Percentiles rank a stretch among this genome's conserved stretches.
Evolutionary conservation across 345 rosid genomes (phyloP).

Genomic region (Corymbia maculata): DNA sequence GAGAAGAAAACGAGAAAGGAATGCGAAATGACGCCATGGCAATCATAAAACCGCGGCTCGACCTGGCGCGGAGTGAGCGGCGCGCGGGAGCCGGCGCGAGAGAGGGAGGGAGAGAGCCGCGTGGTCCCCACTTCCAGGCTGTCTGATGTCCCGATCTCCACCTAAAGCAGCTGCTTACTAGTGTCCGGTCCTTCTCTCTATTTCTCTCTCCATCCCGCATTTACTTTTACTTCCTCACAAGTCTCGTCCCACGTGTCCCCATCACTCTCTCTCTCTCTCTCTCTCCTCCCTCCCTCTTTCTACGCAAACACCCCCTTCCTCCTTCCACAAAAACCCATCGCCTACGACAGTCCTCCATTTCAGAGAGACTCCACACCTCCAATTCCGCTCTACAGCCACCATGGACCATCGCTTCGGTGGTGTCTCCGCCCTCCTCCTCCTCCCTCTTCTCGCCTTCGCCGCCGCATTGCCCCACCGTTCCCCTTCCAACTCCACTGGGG

Average conservation of each 20-base stretch:
- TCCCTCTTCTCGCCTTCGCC: conserved; percentile 10
- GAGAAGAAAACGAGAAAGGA: neutral
- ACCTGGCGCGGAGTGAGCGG: neutral
- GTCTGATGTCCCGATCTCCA: conserved; percentile 6
- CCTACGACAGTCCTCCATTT: neutral
- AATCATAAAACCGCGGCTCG: neutral
- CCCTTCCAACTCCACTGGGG: neutral
- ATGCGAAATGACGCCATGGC: too few species aligned
- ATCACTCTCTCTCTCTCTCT: neutral
- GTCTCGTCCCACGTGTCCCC: neutral
- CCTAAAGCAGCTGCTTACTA: neutral
- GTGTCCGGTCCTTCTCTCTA: neutral
- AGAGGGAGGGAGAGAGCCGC: neutral
- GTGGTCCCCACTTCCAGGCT: conserved; percentile 48
- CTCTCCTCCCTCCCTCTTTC: neutral
- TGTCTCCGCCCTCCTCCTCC: conserved; percentile 22
- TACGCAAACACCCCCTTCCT: neutral
- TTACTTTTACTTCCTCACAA: neutral
- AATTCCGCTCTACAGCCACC: neutral
- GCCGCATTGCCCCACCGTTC: conserved; percentile 18
- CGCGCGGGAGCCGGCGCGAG: neutral
- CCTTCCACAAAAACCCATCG: neutral
- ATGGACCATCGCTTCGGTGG: conserved; percentile 48
- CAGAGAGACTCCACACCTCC: neutral
- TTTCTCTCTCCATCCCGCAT: neutral